These are phyloP conservation scores for Peronosclerospora sorghi DNA, from an alignment of 352 stramenopile species.

Conservation along the genomic window DNA sequence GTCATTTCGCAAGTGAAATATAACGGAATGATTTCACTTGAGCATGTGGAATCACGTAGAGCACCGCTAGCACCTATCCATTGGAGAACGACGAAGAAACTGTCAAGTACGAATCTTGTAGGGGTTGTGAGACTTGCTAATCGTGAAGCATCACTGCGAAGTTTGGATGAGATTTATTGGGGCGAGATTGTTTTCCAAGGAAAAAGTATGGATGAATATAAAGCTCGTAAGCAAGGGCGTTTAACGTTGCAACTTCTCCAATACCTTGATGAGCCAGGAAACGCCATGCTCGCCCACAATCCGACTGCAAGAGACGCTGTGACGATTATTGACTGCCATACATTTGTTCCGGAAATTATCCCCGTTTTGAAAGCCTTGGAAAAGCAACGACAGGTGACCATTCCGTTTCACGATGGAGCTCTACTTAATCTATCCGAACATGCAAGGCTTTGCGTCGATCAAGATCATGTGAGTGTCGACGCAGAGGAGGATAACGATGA, in stretches of 20 bases:
- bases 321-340: no score
- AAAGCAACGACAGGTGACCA: constrained; percentile 48
- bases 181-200: constrained; percentile 72
- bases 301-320: constrained; percentile 42
- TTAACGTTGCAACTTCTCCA: no score
- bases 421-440: no score
- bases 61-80: no score
- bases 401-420: constrained; percentile 77
- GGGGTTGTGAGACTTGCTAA: constrained; percentile 57
- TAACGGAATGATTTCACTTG: constrained; percentile 52
- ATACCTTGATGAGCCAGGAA: constrained; percentile 56
- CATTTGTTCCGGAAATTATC: constrained; percentile 76
- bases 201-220: no score
- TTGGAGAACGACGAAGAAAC: constrained; percentile 55
- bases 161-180: constrained; percentile 58
- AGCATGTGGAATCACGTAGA: constrained; percentile 43
- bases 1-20: constrained; percentile 37
- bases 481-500: no score
- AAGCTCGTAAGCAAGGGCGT: no score
- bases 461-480: no score
- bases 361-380: no score
- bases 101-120: constrained; percentile 73
- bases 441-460: neutral
- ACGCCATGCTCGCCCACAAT: constrained; percentile 38
- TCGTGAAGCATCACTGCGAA: constrained; percentile 31